Percentiles rank a stretch among this genome's conserved stretches.
Evolutionary conservation across 805 yeast species (phyloP).

Genomic region (Candida glaebosa): DNA sequence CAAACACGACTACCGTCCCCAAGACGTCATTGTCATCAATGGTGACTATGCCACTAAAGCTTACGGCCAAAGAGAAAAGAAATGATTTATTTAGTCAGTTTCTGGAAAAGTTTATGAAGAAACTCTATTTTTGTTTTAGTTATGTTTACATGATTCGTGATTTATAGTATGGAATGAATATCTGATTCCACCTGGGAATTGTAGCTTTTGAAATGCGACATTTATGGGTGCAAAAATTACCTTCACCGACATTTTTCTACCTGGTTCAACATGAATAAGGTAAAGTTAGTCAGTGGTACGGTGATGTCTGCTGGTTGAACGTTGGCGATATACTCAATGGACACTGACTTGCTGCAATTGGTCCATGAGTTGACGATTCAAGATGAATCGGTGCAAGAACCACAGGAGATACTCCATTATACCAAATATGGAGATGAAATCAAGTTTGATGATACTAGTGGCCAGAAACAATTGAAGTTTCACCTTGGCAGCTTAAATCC

Average conservation of each 20-base stretch:
- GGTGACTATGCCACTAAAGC: slow-evolving; percentile 74
- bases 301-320: too few species aligned
- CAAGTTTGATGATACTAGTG: slow-evolving; percentile 9
- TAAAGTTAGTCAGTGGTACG: too few species aligned
- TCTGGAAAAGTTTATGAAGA: too few species aligned
- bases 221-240: too few species aligned
- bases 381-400: slow-evolving; percentile 7
- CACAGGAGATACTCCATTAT: slow-evolving; percentile 30
- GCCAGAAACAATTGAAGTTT: slow-evolving; percentile 7
- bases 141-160: too few species aligned
- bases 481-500: slow-evolving; percentile 5
- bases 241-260: too few species aligned
- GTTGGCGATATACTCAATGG: too few species aligned
- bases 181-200: too few species aligned
- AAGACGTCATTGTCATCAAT: slow-evolving; percentile 66
- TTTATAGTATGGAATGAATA: too few species aligned
- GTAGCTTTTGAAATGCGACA: too few species aligned
- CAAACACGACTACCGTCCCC: slow-evolving; percentile 67
- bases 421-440: slow-evolving; percentile 59
- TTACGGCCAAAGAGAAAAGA: slow-evolving; percentile 49
- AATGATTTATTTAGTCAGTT: background rate
- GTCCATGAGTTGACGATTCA: background rate
- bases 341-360: background rate
- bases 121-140: too few species aligned
- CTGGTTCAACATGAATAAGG: too few species aligned